Conservation (phyloP, 139 green algal species). For the Pseudopediastrum boryanum region DNA sequence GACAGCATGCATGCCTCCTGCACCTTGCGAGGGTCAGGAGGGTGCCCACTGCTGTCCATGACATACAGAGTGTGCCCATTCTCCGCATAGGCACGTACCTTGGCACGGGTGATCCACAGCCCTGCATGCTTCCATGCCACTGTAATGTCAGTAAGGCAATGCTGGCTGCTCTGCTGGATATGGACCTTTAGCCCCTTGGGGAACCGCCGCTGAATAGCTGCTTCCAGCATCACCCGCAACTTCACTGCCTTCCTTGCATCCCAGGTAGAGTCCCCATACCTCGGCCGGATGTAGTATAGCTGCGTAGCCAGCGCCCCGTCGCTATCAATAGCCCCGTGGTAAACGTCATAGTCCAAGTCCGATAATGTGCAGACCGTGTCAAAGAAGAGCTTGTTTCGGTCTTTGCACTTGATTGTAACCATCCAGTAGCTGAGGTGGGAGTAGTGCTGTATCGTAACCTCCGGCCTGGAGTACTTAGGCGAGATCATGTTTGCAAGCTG, state of each 20-base stretch:
- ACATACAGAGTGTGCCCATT: conserved; percentile 43
- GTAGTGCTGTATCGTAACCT: conserved; percentile 73
- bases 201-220: conserved; percentile 80
- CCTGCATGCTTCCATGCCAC: conserved; percentile 49
- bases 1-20: conserved; percentile 29
- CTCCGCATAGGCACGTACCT: conserved; percentile 42
- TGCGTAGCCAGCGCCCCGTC: conserved; percentile 63
- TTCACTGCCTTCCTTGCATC: conserved; percentile 61
- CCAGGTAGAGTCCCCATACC: conserved; percentile 64
- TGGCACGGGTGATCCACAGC: conserved; percentile 54
- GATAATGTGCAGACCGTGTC: conserved; percentile 92
- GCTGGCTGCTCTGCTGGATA: neutral
- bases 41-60: conserved; percentile 31
- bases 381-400: conserved; percentile 92
- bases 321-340: conserved; percentile 90
- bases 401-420: conserved; percentile 87
- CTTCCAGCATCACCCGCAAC: conserved; percentile 78
- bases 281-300: conserved; percentile 73
- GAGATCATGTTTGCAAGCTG: neutral
- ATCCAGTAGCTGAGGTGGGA: conserved; percentile 83
- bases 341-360: conserved; percentile 95
- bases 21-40: conserved; percentile 33
- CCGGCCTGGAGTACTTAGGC: conserved; percentile 34
- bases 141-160: conserved; percentile 46
- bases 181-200: conserved; percentile 78